Base-by-base conservation (phyloP, 345 rosid species). In the Euphorbia tirucalli region DNA sequence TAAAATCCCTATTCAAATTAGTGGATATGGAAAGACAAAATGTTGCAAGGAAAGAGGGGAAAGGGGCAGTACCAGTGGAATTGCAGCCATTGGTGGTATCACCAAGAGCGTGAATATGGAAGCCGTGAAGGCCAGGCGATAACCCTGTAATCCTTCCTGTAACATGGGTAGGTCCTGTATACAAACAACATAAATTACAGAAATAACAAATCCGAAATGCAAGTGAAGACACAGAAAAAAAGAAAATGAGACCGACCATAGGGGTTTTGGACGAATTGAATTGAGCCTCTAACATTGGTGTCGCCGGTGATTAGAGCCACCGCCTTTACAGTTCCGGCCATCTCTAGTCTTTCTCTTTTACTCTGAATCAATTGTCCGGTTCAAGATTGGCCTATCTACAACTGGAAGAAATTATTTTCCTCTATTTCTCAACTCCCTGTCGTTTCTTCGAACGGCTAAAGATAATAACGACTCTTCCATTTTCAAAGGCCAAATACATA, bases 51-150 rank as follows among this genome's bases (percentile, higher is more conserved):
- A 69, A 64, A 5, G 43, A 19, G 11, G 21, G 62, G 18, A 60
- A 11, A 27, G 41, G 43, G 15, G 25, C 10, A 62, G 39, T 60
- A 87, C 97, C 98, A 66, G 98, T 94, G 70, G 98, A 94, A 80
- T 67, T 94, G 90, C 98, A 94, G 76, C 97, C 97, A 76, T 93
- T 93, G 73, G 98, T 88, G 66, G 97, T 91, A 75, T 93, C 98
- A 8, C 96, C 98, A 64, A 88, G 88, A 74, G 93, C 89, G 78
- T 93, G 98, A 73, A 93, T 87, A 81, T 93, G 97, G 83, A 91
- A 91, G 25, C 96, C 97, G 63, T 91, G 97, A 73, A 79, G 88
- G 63, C 97, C 97, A 65, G 96, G 97, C 11, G 84, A 75, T 24
- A 94, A 83, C 9, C 98, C 97, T 21, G 86, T 52, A 65, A 94